Evolutionary conservation across 164 flowering plant species (phyloP).

Genomic region (Magnolia sinica): DNA sequence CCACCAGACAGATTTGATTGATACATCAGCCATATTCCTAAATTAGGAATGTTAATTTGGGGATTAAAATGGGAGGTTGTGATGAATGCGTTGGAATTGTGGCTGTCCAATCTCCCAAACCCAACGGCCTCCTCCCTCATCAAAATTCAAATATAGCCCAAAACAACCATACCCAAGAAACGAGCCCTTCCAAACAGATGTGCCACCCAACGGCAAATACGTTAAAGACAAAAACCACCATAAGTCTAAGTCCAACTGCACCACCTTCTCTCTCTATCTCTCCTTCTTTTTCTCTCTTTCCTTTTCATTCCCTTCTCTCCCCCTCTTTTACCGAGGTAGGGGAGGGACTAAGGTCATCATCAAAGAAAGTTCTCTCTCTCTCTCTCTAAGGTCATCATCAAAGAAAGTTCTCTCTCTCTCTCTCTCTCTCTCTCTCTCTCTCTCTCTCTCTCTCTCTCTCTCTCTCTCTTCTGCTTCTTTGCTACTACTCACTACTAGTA

Average conservation of each 20-base stretch:
- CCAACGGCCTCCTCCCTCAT: too few relatives aligned
- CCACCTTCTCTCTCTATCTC: neutral
- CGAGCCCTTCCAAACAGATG: conserved; percentile 8
- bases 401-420: neutral
- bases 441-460: neutral
- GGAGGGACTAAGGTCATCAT: conserved; percentile 1
- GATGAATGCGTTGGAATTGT: too few relatives aligned
- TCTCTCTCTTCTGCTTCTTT: neutral
- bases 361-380: neutral
- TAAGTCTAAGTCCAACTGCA: conserved; percentile 4
- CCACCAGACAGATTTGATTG: too few relatives aligned
- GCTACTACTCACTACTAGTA: neutral
- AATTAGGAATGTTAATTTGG: too few relatives aligned
- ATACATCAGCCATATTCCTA: too few relatives aligned
- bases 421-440: too few relatives aligned
- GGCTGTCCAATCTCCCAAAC: neutral
- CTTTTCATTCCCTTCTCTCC: neutral
- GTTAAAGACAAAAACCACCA: neutral
- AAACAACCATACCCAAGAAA: conserved; percentile 6
- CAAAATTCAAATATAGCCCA: neutral
- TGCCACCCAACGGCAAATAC: conserved; percentile 1
- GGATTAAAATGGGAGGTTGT: neutral
- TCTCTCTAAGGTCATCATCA: too few relatives aligned
- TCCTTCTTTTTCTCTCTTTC: neutral
- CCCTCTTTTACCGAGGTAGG: neutral